These are phyloP conservation scores for Lentinula sp. DNA, from an alignment of 768 basidiomycete species.

Conservation along the genomic window DNA sequence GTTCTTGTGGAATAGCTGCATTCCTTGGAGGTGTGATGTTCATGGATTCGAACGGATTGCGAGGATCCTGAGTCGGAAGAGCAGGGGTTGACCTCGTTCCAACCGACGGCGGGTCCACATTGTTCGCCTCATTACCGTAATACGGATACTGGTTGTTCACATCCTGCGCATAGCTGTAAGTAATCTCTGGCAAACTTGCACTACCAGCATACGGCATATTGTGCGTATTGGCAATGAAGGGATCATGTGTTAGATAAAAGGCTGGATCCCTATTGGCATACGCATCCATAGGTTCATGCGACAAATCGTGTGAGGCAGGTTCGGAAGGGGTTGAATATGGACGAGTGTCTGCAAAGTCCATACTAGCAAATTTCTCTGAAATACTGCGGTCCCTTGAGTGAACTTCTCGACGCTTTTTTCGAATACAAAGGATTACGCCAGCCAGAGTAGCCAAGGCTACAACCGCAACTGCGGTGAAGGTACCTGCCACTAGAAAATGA, in stretches of 20 bases:
- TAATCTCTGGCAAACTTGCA: conserved; percentile 4
- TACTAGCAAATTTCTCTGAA: neutral
- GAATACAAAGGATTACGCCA: neutral
- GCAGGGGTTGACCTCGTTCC: neutral
- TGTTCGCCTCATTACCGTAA: neutral
- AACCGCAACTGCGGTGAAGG: conserved; percentile 4
- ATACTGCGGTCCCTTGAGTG: neutral
- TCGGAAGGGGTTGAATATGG: neutral
- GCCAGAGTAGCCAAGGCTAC: neutral
- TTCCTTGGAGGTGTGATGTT: neutral
- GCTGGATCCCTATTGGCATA: neutral
- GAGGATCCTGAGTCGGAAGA: neutral
- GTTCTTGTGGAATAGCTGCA: neutral
- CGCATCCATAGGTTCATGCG: conserved; percentile 1
- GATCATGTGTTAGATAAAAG: neutral
- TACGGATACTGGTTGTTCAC: conserved; percentile 8
- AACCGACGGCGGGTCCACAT: neutral
- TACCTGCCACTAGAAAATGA: conserved; percentile 5
- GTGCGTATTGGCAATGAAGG: neutral
- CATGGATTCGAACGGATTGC: neutral
- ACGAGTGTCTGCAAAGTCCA: neutral
- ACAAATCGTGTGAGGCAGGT: neutral
- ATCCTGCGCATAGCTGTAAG: conserved; percentile 4
- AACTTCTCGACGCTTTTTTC: neutral
- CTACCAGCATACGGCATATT: neutral